Base-by-base conservation (phyloP, 179 eudicot species). In the Heliamphora pulchella region DNA sequence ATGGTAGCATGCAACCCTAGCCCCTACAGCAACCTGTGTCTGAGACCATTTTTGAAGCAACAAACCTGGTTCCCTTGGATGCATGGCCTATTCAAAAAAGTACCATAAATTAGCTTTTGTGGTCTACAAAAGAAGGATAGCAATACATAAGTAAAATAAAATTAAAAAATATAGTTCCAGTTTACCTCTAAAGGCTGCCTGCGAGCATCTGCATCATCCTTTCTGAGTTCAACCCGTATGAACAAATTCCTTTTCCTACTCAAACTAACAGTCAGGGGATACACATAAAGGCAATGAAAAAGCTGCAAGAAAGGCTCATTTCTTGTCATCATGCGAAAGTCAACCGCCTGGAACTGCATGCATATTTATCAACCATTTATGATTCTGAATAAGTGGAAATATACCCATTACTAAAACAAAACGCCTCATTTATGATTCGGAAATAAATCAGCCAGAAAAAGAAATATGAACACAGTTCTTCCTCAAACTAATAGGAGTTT, bases 221-320 rank as follows among this genome's bases (percentile, higher is more conserved):
- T 94, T 80, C 97, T 89, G 83, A 94, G 98, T 84, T 96, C 99
- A 83, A 92, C 90, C 55, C 97, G 88, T 80, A 96, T 91, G 83
- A 96, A 96, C 85, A 96, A 85, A 85, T 96, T 96, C 87, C 97
- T 92, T 87, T 96, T 96, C 80, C 99, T 87, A 81, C 97, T 94
- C 85, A 96, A 87, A 85, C 90, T 89, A 43, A 96, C 95, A 79
- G 92, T 94, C 90, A 92, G 87, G 39, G 99, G 99, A 89, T 96
- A 96, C 80, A 96, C 95, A 87, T 92, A 96, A 7, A 96, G 98
- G 84, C 94, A 94, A 83, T 96, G 99, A 82, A 96, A 96, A 79
- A 91, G 98, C 81, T 96, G 98, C 87, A 94, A 85, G 88, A 94
- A 96, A 48, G 99, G 99, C 90, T 96, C 99, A 73, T 92, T 96